phyloP scores from a whole-genome alignment of 163 green algal species.

The Prototheca wickerhamii region DNA sequence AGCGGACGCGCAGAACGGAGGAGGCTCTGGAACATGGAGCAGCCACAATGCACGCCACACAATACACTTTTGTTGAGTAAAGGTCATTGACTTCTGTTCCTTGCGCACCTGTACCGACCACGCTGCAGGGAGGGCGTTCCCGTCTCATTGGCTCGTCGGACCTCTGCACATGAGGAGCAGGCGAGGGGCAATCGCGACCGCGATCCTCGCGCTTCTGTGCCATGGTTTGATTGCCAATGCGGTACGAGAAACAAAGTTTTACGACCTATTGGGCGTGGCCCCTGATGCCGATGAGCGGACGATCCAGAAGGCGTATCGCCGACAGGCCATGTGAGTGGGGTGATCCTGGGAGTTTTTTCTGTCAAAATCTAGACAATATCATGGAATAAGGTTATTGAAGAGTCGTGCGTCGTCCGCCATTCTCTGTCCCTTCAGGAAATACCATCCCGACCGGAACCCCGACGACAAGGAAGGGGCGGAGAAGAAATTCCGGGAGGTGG shows the following conservation, averaged over 20 bases:
- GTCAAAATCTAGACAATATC: no score
- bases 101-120: no score
- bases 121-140: no score
- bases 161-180: no score
- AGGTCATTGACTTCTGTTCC: no score
- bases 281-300: conserved; percentile 55
- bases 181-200: no score
- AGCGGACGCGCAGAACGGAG: no score
- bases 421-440: conserved; percentile 39
- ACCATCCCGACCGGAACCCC: conserved; percentile 75
- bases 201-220: neutral
- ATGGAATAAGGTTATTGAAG: neutral
- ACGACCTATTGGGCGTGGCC: conserved; percentile 51
- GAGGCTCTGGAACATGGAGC: no score
- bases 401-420: neutral
- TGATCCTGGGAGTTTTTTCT: no score
- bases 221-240: conserved; percentile 2
- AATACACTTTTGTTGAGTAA: no score
- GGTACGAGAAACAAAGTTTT: conserved; percentile 58
- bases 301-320: conserved; percentile 71
- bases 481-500: conserved; percentile 57
- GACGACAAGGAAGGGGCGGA: conserved; percentile 69
- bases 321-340: conserved; percentile 47
- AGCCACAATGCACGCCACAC: no score
- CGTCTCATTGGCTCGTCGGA: no score